A percentile compares a stretch with the other conserved stretches of the same genome.
Evolutionary conservation across 192 early-diverging fungal species (phyloP).

Genomic region (Backusella mclennaniae): DNA sequence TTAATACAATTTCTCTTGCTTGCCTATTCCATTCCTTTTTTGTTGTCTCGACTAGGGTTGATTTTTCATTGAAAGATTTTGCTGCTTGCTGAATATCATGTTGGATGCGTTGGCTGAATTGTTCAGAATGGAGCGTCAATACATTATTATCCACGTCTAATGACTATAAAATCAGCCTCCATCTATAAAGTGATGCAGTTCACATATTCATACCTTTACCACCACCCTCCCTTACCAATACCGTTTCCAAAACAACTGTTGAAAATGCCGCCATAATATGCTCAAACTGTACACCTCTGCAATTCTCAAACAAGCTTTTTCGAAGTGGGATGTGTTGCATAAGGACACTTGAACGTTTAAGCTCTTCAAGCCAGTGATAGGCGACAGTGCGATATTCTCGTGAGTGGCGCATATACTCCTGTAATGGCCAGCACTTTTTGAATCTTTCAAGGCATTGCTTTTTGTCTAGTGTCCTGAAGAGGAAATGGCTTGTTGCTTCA

Average conservation of each 20-base stretch:
- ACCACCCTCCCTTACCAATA: not conserved
- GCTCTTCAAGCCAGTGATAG: constrained; percentile 22
- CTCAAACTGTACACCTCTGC: constrained; percentile 11
- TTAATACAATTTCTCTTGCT: not conserved
- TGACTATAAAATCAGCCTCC: no score
- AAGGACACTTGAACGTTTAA: constrained; percentile 6
- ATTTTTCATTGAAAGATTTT: not conserved
- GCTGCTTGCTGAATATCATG: not conserved
- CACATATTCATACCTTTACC: not conserved
- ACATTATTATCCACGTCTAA: not conserved
- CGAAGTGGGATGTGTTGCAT: constrained; percentile 7
- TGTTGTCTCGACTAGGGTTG: not conserved
- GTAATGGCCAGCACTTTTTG: constrained; percentile 23
- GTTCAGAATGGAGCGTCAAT: not conserved
- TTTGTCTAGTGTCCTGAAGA: constrained; percentile 23
- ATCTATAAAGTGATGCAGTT: no score
- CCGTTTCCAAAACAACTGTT: not conserved
- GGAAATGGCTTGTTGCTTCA: constrained; percentile 29
- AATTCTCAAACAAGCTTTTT: constrained; percentile 25
- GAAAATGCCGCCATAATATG: constrained; percentile 19
- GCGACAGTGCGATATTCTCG: constrained; percentile 21
- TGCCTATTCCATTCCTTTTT: not conserved
- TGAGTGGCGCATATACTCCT: constrained; percentile 10
- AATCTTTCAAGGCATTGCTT: constrained; percentile 9
- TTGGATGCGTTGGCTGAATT: not conserved